These are phyloP conservation scores for Echium plantagineum DNA, from an alignment of 257 asterid species.

Conservation along the genomic window DNA sequence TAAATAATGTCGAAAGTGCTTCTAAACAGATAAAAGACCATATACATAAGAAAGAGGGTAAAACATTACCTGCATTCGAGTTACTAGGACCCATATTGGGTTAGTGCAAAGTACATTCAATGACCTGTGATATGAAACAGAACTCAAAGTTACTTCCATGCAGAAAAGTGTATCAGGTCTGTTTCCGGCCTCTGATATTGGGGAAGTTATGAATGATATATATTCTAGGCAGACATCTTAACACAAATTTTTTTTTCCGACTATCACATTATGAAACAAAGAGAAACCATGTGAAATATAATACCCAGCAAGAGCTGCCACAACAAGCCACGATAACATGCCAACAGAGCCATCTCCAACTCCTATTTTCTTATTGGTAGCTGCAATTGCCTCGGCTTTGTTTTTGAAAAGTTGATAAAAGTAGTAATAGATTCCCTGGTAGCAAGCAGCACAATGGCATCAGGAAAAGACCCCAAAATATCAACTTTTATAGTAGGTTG, in stretches of 20 bases:
- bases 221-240: not conserved
- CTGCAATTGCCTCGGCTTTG: constrained; percentile 75
- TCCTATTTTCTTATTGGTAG: constrained; percentile 41
- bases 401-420: constrained; percentile 85
- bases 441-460: constrained; percentile 11
- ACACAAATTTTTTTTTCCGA: not conserved
- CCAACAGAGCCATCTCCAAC: constrained; percentile 87
- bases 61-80: constrained; percentile 80
- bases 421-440: constrained; percentile 74
- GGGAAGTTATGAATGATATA: not conserved
- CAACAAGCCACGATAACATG: constrained; percentile 80
- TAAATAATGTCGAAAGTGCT: not conserved
- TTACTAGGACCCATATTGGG: constrained; percentile 93
- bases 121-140: constrained; percentile 32
- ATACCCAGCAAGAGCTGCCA: constrained; percentile 93
- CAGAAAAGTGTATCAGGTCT: not conserved
- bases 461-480: not conserved
- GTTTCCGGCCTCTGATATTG: not conserved
- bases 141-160: not conserved
- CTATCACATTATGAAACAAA: not conserved
- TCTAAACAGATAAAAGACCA: not conserved
- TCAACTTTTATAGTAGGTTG: too few species aligned
- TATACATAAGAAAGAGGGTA: not conserved
- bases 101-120: constrained; percentile 68
- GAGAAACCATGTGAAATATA: not conserved